Evolutionary conservation across 495 filamentous ascomycete genomes (phyloP).

Genomic region (Talaromyces proteolyticus): DNA sequence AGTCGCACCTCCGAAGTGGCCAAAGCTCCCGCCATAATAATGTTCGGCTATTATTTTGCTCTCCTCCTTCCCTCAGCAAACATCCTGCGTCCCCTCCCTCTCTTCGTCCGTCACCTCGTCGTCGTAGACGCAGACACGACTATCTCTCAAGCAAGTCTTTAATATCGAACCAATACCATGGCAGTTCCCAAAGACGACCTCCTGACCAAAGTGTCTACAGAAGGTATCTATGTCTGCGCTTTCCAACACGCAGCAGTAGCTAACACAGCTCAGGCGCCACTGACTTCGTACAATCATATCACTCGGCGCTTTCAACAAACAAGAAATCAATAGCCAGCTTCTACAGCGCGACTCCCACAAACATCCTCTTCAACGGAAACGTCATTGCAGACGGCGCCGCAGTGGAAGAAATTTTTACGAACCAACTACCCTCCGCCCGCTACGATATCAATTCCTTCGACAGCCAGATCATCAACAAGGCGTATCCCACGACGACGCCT

Average conservation of each 20-base stretch:
- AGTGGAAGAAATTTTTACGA: slow-evolving; percentile 54
- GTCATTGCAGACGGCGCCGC: slow-evolving; percentile 45
- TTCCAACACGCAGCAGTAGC: neutral
- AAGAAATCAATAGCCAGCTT: slow-evolving; percentile 48
- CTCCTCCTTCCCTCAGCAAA: neutral
- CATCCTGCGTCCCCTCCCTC: slow-evolving; percentile 3
- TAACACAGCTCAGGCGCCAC: slow-evolving; percentile 33
- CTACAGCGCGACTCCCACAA: slow-evolving; percentile 47
- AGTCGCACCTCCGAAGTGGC: slow-evolving; percentile 29
- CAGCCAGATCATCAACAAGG: slow-evolving; percentile 66
- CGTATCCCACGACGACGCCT: slow-evolving; percentile 40
- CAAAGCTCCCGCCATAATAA: slow-evolving; percentile 36
- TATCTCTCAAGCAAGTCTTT: too few species aligned
- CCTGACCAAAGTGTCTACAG: slow-evolving; percentile 42
- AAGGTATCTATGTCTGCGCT: slow-evolving; percentile 25
- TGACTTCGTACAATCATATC: slow-evolving; percentile 47
- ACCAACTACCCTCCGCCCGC: slow-evolving; percentile 52
- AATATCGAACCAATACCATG: too few species aligned
- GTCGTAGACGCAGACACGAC: neutral
- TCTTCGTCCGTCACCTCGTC: neutral
- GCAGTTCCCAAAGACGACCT: slow-evolving; percentile 32
- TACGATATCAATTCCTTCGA: slow-evolving; percentile 66
- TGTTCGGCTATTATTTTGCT: too few species aligned
- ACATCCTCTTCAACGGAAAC: slow-evolving; percentile 64
- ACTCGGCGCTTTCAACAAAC: slow-evolving; percentile 48